A percentile compares a stretch with the other conserved stretches of the same genome.
These are phyloP conservation scores for Phaeotremella fagi DNA, from an alignment of 768 basidiomycete genomes.

Conservation along the genomic window DNA sequence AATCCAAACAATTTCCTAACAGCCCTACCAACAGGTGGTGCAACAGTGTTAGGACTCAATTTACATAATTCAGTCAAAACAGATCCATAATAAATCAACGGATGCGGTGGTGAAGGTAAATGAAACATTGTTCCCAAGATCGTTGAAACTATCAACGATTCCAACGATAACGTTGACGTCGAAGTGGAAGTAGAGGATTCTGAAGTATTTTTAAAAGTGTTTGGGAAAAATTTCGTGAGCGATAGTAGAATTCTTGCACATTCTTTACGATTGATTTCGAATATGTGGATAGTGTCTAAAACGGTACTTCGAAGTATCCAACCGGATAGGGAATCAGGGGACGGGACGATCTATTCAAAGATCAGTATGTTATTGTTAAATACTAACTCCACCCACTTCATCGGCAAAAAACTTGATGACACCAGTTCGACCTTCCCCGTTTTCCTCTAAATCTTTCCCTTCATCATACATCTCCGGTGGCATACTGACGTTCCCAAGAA, in stretches of 20 bases:
- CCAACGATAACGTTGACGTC: conserved; percentile 77
- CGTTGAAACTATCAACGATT: conserved; percentile 81
- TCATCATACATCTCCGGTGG: conserved; percentile 42
- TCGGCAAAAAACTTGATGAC: conserved; percentile 30
- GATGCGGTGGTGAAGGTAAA: conserved; percentile 70
- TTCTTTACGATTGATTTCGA: conserved; percentile 94
- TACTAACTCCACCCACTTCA: conserved; percentile 21
- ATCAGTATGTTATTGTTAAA: neutral
- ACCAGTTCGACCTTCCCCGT: conserved; percentile 42
- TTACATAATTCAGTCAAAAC: conserved; percentile 93
- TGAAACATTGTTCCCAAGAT: conserved; percentile 69
- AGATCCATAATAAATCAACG: conserved; percentile 77
- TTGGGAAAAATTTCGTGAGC: conserved; percentile 74
- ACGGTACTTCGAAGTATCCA: conserved; percentile 72
- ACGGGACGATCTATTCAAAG: conserved; percentile 63
- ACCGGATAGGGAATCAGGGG: conserved; percentile 67
- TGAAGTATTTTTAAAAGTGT: conserved; percentile 69
- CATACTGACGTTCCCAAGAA: conserved; percentile 27
- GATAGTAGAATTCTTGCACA: conserved; percentile 80
- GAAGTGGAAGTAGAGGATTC: conserved; percentile 39
- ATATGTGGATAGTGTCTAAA: conserved; percentile 75
- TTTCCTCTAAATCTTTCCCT: conserved; percentile 20
- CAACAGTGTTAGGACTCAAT: conserved; percentile 82
- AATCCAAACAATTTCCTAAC: conserved; percentile 77
- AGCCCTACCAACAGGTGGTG: conserved; percentile 92